phyloP scores from a whole-genome alignment of 1,284 basidiomycete species.

The Ganoderma lucidum region DNA sequence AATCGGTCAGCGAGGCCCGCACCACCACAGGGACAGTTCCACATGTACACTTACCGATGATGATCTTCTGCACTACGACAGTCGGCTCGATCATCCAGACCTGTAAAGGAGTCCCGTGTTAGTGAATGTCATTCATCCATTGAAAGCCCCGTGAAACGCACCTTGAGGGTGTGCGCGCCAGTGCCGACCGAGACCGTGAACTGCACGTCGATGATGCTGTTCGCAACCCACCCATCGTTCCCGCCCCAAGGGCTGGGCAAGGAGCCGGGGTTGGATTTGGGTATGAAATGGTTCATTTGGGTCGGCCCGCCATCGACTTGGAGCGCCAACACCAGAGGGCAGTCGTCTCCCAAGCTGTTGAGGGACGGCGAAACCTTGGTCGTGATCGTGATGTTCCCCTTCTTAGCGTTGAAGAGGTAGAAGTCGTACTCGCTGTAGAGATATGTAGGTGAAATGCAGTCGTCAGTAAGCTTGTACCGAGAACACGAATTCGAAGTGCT shows the following conservation, averaged over 20 bases:
- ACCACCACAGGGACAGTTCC: not conserved
- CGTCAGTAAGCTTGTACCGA: not conserved
- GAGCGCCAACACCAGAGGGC: constrained; percentile 63
- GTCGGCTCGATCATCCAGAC: constrained; percentile 69
- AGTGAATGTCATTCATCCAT: constrained; percentile 1
- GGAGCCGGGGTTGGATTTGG: constrained; percentile 54
- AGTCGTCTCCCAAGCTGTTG: constrained; percentile 61
- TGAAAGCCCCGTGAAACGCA: constrained; percentile 31
- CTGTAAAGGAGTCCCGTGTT: constrained; percentile 41
- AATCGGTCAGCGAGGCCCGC: not conserved
- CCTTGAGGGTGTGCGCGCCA: constrained; percentile 67
- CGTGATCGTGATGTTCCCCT: constrained; percentile 53
- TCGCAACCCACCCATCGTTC: constrained; percentile 62
- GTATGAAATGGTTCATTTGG: constrained; percentile 60
- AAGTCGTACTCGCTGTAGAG: constrained; percentile 62
- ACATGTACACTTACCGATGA: constrained; percentile 58
- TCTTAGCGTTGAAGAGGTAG: constrained; percentile 62
- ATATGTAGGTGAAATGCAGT: not conserved
- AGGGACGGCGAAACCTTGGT: constrained; percentile 65
- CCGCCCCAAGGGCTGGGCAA: constrained; percentile 60
- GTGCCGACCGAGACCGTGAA: constrained; percentile 49
- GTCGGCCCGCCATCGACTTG: constrained; percentile 57
- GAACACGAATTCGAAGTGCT: not conserved
- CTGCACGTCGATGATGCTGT: constrained; percentile 49
- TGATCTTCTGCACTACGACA: constrained; percentile 68